Evolutionary conservation across 2,329 filamentous ascomycete genomes (phyloP).

Genomic region (Microcyclosporella mali): DNA sequence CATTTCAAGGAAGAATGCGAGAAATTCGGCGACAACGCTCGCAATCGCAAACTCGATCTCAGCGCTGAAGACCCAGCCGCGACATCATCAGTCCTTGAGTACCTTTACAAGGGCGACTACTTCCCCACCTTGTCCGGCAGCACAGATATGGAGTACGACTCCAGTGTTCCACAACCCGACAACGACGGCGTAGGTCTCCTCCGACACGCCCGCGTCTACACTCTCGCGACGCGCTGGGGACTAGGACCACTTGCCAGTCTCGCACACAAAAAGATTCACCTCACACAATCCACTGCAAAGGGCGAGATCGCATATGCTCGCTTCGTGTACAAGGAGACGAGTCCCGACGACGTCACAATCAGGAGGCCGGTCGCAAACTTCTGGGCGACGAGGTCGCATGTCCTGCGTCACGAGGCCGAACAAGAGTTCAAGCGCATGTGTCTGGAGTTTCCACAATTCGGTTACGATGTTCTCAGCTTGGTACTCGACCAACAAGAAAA

Average conservation of each 20-base stretch:
- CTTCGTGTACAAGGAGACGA: slow-evolving; percentile 78
- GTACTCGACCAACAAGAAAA: slow-evolving; percentile 48
- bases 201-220: slow-evolving; percentile 85
- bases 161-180: slow-evolving; percentile 60
- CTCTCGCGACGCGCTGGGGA: slow-evolving; percentile 72
- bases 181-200: slow-evolving; percentile 76
- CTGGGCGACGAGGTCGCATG: slow-evolving; percentile 77
- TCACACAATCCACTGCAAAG: slow-evolving; percentile 77
- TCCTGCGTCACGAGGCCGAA: slow-evolving; percentile 78
- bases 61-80: slow-evolving; percentile 63
- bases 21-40: slow-evolving; percentile 49
- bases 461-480: slow-evolving; percentile 80
- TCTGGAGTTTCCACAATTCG: slow-evolving; percentile 84
- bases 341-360: slow-evolving; percentile 62
- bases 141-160: slow-evolving; percentile 61
- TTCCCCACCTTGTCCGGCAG: slow-evolving; percentile 62
- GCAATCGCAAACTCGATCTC: slow-evolving; percentile 64
- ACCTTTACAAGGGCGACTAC: slow-evolving; percentile 80
- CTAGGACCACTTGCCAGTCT: slow-evolving; percentile 62
- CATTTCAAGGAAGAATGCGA: slow-evolving; percentile 62
- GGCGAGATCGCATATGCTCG: slow-evolving; percentile 89
- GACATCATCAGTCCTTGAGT: slow-evolving; percentile 74
- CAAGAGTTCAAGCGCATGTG: slow-evolving; percentile 78
- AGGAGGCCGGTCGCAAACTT: slow-evolving; percentile 81
- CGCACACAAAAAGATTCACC: slow-evolving; percentile 84